Percentiles rank a stretch among this genome's conserved stretches.
These are phyloP conservation scores for Bacterosira constricta DNA, from an alignment of 108 stramenopile genomes.

Conservation along the genomic window DNA sequence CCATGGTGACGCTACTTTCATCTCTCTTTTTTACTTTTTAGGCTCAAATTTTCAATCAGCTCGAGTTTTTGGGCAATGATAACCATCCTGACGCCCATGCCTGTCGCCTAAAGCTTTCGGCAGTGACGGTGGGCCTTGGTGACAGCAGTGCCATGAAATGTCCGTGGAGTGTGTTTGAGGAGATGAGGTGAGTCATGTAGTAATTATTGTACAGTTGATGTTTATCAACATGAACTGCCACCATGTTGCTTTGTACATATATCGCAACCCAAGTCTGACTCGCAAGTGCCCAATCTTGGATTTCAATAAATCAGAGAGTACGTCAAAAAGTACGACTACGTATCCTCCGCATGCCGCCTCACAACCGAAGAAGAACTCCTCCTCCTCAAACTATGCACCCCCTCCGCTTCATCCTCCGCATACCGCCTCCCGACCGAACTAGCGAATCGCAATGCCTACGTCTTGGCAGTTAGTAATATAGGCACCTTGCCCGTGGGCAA, in stretches of 20 bases:
- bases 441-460: constrained; percentile 84
- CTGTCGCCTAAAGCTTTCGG: constrained; percentile 91
- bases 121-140: constrained; percentile 87
- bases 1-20: no score
- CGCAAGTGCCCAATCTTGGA: neutral
- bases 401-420: constrained; percentile 65
- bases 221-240: no score
- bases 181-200: constrained; percentile 60
- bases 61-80: constrained; percentile 93
- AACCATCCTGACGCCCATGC: constrained; percentile 96
- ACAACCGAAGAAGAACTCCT: constrained; percentile 91
- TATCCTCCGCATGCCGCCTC: constrained; percentile 89
- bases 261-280: neutral
- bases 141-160: constrained; percentile 88
- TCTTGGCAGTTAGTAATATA: constrained; percentile 84
- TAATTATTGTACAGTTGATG: no score
- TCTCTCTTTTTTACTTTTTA: constrained; percentile 1
- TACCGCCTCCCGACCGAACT: constrained; percentile 71
- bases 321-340: constrained; percentile 83
- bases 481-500: constrained; percentile 76
- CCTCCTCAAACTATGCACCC: constrained; percentile 81
- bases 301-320: constrained; percentile 52
- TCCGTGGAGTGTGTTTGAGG: constrained; percentile 90
- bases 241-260: neutral
- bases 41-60: constrained; percentile 92